phyloP scores from a whole-genome alignment of 192 early-diverging fungal species.

The Entomortierella beljakovae region DNA sequence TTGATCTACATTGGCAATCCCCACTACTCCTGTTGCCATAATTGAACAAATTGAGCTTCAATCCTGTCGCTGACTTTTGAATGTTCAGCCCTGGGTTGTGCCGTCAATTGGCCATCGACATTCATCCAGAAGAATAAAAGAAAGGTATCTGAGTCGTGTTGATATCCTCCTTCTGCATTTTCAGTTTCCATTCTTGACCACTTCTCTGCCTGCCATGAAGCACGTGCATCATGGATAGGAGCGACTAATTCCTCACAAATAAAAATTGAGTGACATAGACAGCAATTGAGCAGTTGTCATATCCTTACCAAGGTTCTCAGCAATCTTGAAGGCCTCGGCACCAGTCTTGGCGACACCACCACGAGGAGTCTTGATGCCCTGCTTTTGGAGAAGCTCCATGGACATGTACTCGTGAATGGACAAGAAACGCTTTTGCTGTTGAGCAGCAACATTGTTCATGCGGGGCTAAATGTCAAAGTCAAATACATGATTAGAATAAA shows the following conservation, averaged over 20 bases:
- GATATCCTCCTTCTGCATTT: background rate
- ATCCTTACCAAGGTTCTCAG: constrained; percentile 79
- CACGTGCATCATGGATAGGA: background rate
- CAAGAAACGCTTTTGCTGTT: constrained; percentile 85
- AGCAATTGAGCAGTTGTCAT: background rate
- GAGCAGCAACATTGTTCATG: constrained; percentile 42
- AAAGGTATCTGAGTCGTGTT: background rate
- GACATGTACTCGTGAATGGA: constrained; percentile 99
- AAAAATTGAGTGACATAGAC: background rate
- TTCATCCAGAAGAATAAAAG: background rate
- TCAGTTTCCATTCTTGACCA: background rate
- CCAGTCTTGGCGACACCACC: constrained; percentile 90
- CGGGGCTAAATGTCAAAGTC: constrained; percentile 21
- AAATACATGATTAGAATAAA: background rate
- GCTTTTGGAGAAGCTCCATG: constrained; percentile 90
- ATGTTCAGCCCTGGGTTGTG: too few species aligned
- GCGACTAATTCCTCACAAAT: background rate
- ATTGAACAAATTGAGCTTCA: too few species aligned
- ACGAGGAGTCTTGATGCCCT: constrained; percentile 93
- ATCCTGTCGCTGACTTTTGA: too few species aligned
- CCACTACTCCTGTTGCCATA: too few species aligned
- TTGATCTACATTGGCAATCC: too few species aligned
- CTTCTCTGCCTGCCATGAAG: background rate
- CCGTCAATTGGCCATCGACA: too few species aligned
- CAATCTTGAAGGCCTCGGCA: constrained; percentile 88